Evolutionary conservation across 208 protist genomes (phyloP), one percentile per base, ranked within the genome.

Genomic region (Leishmania tarentolae): DNA sequence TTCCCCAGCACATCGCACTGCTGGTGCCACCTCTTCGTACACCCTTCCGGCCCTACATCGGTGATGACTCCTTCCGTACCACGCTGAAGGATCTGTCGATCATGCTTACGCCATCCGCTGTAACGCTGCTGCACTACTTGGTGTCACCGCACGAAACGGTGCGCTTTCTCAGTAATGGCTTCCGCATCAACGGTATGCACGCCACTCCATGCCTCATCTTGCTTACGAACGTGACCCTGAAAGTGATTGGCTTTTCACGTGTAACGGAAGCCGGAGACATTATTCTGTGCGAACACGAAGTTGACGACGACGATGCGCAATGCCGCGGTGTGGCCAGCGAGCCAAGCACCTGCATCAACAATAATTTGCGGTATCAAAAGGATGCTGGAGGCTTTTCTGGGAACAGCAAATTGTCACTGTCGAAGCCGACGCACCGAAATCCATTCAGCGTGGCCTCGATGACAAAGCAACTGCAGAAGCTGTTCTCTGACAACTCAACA

Each of bases 91-190:
- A 92, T 71, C 59, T 82, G 13, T 70, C 86, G 24, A 88, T 92
- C 53, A 71, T 76, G 15, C 86, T 96, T 13, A 91, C 81, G 13
- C 88, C 88, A 7, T 95, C 93, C 6, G 94, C 93, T 31, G 66
- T 93, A 70, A 92, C 83, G 61, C 79, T 98, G 75, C 83, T 98
- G 72, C 88, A 86, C 63, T 91, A 95, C 76, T 74, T 98, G 28
- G 78, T 98, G 4, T 80, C 90, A 17, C 93, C 93, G 13, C 84
- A 90, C 76, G 93, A 98, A 73, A 81, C 84, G 8, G 84, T 98
- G 76, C 92, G 91, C 56, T 95, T 95, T 73, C 92, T 98, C 82
- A 92, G 93, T 77, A 98, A 98, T 86, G 91, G 91, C 40, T 98
- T 98, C 82, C 91, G 91, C 83, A 83, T 98, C 76, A 88, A 92